These are phyloP conservation scores for Penicillium waksmanii DNA, from an alignment of 495 filamentous ascomycete species.

Conservation along the genomic window DNA sequence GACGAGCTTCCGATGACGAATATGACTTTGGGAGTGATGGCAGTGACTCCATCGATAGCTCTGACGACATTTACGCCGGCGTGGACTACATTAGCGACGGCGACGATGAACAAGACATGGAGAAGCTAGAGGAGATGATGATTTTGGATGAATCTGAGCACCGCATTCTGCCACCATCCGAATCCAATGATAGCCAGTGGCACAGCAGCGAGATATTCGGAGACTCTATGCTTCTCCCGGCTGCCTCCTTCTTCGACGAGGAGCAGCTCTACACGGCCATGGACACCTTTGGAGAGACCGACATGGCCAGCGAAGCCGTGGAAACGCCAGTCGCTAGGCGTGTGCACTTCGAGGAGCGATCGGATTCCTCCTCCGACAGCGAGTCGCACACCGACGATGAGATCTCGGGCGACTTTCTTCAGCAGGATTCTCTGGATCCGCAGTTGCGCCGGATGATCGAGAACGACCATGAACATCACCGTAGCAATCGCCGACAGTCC, in stretches of 20 bases:
- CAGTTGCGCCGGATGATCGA: slow-evolving; percentile 71
- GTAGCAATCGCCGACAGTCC: slow-evolving; percentile 48
- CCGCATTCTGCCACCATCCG: slow-evolving; percentile 30
- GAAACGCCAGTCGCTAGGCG: slow-evolving; percentile 49
- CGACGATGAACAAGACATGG: slow-evolving; percentile 72
- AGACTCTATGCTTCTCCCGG: slow-evolving; percentile 50
- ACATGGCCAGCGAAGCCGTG: slow-evolving; percentile 47
- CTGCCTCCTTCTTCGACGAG: slow-evolving; percentile 56
- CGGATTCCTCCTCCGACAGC: slow-evolving; percentile 56
- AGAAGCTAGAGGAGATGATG: slow-evolving; percentile 72
- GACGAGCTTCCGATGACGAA: slow-evolving; percentile 64
- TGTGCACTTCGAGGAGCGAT: slow-evolving; percentile 54
- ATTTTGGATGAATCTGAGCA: slow-evolving; percentile 62
- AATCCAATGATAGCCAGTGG: slow-evolving; percentile 57
- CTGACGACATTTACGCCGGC: slow-evolving; percentile 72
- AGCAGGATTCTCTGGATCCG: slow-evolving; percentile 70
- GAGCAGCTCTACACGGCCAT: slow-evolving; percentile 53
- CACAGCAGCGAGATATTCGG: slow-evolving; percentile 58
- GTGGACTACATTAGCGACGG: slow-evolving; percentile 79
- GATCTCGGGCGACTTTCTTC: slow-evolving; percentile 72
- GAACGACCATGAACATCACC: slow-evolving; percentile 50
- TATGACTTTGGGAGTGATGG: slow-evolving; percentile 48
- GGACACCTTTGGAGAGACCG: slow-evolving; percentile 48
- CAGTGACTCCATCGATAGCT: slow-evolving; percentile 42
- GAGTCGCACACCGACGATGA: slow-evolving; percentile 59